Conservation (phyloP, 257 asterid species). For the Ehretia macrophylla region DNA sequence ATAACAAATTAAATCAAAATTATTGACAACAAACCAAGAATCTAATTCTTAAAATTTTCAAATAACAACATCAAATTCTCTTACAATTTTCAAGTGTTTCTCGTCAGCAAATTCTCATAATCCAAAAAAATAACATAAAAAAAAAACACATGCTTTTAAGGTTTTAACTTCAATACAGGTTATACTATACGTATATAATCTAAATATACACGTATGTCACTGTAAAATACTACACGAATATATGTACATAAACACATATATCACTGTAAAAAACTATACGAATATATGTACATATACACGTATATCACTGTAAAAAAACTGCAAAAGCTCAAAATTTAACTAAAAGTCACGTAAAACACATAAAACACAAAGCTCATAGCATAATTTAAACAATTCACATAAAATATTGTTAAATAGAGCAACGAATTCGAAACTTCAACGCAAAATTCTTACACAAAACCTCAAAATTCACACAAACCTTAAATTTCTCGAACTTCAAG, state of each 20-base stretch:
- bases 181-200: no score
- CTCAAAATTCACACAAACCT: neutral
- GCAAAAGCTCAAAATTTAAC: no score
- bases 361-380: neutral
- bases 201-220: neutral
- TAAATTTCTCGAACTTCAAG: neutral
- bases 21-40: neutral
- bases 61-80: neutral
- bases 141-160: neutral
- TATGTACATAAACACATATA: no score
- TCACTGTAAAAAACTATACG: no score
- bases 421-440: neutral
- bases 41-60: neutral
- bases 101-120: neutral
- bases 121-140: neutral
- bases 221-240: neutral
- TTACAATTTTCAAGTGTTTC: neutral
- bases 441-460: neutral
- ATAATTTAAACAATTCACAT: neutral
- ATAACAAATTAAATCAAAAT: slow-evolving; percentile 13
- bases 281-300: neutral
- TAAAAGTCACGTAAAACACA: neutral
- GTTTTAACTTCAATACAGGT: neutral
- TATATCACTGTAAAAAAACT: neutral
- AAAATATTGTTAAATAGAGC: no score